Percentiles rank a stretch among this genome's conserved stretches.
Evolutionary conservation across 805 yeast genomes (phyloP).

Genomic region (Maudiozyma bulderi): DNA sequence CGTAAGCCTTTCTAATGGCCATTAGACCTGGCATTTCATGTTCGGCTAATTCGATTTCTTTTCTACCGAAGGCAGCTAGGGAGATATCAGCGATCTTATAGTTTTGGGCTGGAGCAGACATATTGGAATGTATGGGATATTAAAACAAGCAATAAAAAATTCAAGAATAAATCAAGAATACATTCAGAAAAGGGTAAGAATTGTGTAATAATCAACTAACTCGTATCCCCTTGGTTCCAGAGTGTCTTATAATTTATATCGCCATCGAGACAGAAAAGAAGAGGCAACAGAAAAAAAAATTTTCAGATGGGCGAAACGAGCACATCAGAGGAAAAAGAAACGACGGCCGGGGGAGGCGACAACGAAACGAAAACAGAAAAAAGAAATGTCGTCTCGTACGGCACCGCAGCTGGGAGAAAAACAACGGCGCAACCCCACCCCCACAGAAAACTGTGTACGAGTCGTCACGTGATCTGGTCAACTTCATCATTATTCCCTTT

Average conservation of each 20-base stretch:
- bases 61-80: constrained; percentile 98
- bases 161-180: too few relatives aligned
- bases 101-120: constrained; percentile 58
- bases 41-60: constrained; percentile 97
- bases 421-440: too few relatives aligned
- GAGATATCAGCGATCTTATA: constrained; percentile 97
- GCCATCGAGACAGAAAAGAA: not conserved
- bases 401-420: too few relatives aligned
- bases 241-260: too few relatives aligned
- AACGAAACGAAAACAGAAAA: too few relatives aligned
- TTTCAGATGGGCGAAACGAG: not conserved
- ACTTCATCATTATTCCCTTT: too few relatives aligned
- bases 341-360: not conserved
- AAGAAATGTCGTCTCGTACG: too few relatives aligned
- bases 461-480: too few relatives aligned
- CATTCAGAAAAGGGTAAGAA: too few relatives aligned
- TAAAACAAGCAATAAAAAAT: not conserved
- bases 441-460: too few relatives aligned
- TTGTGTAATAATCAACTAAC: too few relatives aligned
- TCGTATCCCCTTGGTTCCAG: too few relatives aligned
- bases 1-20: constrained; percentile 93
- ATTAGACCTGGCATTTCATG: constrained; percentile 99
- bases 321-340: not conserved
- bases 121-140: constrained; percentile 10
- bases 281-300: not conserved